phyloP scores from a whole-genome alignment of 2,329 filamentous ascomycete species.

The Aspergillus flavus region DNA sequence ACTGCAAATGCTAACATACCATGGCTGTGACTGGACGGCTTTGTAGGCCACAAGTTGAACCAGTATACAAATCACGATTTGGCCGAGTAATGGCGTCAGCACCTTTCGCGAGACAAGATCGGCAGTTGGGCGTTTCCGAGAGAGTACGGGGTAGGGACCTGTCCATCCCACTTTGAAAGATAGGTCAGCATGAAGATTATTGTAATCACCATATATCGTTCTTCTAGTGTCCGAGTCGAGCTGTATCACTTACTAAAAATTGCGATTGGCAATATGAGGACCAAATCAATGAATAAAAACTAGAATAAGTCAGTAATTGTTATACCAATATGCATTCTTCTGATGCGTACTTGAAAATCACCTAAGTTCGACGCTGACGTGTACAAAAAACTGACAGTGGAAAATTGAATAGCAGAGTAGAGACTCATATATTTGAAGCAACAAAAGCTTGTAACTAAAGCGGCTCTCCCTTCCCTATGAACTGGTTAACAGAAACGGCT shows the following conservation, averaged over 20 bases:
- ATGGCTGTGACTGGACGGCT: constrained; percentile 75
- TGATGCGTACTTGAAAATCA: constrained; percentile 73
- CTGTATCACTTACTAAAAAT: constrained; percentile 71
- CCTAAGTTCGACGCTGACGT: constrained; percentile 90
- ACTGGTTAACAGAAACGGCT: constrained; percentile 19
- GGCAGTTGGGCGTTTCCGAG: constrained; percentile 84
- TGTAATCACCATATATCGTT: not conserved
- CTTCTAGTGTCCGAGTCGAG: constrained; percentile 1
- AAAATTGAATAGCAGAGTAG: constrained; percentile 99
- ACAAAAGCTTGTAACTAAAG: constrained; percentile 96
- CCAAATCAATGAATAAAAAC: constrained; percentile 93
- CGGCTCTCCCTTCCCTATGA: constrained; percentile 81
- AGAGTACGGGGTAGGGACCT: constrained; percentile 75
- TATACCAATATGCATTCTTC: not conserved
- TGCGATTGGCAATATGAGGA: constrained; percentile 90
- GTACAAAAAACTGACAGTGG: constrained; percentile 94
- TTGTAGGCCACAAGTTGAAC: constrained; percentile 76
- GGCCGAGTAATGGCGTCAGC: constrained; percentile 81
- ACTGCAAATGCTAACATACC: constrained; percentile 54
- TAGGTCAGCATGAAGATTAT: constrained; percentile 1
- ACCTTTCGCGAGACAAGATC: constrained; percentile 92
- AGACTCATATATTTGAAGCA: constrained; percentile 99
- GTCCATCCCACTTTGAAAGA: constrained; percentile 79
- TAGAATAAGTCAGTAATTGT: constrained; percentile 30
- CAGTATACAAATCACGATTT: constrained; percentile 78